phyloP scores from a whole-genome alignment of 768 basidiomycete species.

The Mycena polygramma region DNA sequence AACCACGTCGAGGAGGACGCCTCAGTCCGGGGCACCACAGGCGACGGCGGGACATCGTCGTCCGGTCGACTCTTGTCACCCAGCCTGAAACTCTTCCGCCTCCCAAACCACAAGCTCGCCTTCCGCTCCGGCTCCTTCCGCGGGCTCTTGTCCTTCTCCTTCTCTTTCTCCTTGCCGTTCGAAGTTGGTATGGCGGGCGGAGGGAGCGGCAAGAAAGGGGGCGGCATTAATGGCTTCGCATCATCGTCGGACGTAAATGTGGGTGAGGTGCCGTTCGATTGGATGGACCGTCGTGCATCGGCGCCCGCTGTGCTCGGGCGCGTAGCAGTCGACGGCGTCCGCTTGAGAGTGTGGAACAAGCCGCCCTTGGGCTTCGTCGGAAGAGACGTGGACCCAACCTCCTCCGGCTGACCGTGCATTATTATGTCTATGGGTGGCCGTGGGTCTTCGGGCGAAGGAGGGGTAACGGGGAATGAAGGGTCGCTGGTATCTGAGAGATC shows the following conservation, averaged over 20 bases:
- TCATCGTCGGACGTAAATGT: constrained; percentile 27
- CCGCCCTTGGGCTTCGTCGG: constrained; percentile 40
- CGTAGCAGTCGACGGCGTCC: constrained; percentile 50
- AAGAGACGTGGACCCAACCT: constrained; percentile 11
- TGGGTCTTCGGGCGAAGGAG: constrained; percentile 37
- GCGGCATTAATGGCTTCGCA: constrained; percentile 25
- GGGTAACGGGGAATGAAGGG: constrained; percentile 41
- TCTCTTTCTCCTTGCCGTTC: constrained; percentile 52
- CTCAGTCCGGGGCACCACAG: constrained; percentile 24
- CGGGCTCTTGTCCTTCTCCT: constrained; percentile 35
- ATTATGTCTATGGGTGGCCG: constrained; percentile 27
- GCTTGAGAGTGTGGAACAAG: constrained; percentile 49
- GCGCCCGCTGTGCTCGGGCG: constrained; percentile 35
- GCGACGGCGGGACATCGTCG: constrained; percentile 32
- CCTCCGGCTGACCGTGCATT: constrained; percentile 24
- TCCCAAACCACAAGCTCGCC: constrained; percentile 62
- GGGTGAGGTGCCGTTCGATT: constrained; percentile 32
- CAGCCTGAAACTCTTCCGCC: constrained; percentile 62
- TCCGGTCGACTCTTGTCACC: constrained; percentile 42
- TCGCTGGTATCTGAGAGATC: constrained; percentile 46
- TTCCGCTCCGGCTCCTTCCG: constrained; percentile 58
- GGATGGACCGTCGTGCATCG: constrained; percentile 45
- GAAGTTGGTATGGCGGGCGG: constrained; percentile 45
- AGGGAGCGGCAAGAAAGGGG: constrained; percentile 34
- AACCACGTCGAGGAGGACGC: constrained; percentile 38